phyloP scores from a whole-genome alignment of 805 yeast species.

The Ogataea minuta region DNA sequence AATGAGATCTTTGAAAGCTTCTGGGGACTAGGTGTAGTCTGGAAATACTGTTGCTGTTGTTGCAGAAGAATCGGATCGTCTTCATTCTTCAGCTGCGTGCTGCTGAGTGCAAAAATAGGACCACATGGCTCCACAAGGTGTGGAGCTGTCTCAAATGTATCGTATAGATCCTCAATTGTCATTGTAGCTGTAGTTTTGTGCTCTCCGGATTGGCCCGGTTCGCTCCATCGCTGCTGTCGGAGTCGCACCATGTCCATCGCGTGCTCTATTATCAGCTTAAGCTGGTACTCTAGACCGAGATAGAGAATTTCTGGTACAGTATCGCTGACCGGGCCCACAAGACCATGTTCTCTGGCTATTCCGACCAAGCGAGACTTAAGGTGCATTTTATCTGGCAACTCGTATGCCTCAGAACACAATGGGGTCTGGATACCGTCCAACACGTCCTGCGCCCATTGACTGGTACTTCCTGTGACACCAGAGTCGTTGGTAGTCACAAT shows the following conservation, averaged over 20 bases:
- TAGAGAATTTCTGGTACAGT: constrained; percentile 73
- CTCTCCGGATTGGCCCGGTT: background rate
- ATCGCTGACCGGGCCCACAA: constrained; percentile 76
- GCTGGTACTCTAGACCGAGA: constrained; percentile 78
- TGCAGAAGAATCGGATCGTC: constrained; percentile 36
- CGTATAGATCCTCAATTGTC: constrained; percentile 65
- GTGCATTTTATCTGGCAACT: constrained; percentile 76
- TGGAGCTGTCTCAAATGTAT: constrained; percentile 63
- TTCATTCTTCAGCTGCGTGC: constrained; percentile 56
- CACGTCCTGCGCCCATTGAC: constrained; percentile 91
- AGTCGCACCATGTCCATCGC: constrained; percentile 70
- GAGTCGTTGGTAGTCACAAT: constrained; percentile 45
- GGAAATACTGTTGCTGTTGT: constrained; percentile 15
- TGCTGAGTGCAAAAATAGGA: constrained; percentile 49
- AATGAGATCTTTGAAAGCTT: constrained; percentile 30
- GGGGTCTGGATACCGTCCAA: constrained; percentile 82
- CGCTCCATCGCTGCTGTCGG: constrained; percentile 43
- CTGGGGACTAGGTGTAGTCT: constrained; percentile 13
- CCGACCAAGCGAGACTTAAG: constrained; percentile 71
- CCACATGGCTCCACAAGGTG: constrained; percentile 69
- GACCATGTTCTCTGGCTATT: constrained; percentile 84
- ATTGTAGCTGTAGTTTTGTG: constrained; percentile 37
- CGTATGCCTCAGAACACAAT: constrained; percentile 70
- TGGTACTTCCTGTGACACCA: constrained; percentile 40
- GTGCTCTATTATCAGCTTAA: constrained; percentile 70